phyloP scores from a whole-genome alignment of 768 basidiomycete species.

The Lactarius psammicola region DNA sequence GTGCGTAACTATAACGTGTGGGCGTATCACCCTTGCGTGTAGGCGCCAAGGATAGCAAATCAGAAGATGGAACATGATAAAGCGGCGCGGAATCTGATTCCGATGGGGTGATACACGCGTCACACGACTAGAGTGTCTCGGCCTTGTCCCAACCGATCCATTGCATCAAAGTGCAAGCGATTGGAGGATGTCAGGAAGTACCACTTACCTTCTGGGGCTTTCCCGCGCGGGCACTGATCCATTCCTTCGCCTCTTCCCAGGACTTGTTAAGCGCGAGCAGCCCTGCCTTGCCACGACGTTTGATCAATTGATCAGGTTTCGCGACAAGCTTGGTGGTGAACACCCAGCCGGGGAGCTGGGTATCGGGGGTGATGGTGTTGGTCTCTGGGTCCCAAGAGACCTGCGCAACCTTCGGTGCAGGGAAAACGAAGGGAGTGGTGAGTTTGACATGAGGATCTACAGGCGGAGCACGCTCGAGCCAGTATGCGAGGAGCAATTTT shows the following conservation, averaged over 20 bases:
- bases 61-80: constrained; percentile 12
- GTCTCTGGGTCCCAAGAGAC: constrained; percentile 78
- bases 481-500: constrained; percentile 96
- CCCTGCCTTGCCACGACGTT: constrained; percentile 98
- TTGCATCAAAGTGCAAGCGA: constrained; percentile 6
- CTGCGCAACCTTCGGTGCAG: constrained; percentile 79
- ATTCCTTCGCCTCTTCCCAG: constrained; percentile 82
- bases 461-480: constrained; percentile 87
- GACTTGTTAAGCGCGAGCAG: constrained; percentile 91
- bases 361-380: constrained; percentile 56
- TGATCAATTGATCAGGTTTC: constrained; percentile 98
- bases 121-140: constrained; percentile 13
- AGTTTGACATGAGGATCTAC: constrained; percentile 62
- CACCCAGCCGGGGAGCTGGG: constrained; percentile 73
- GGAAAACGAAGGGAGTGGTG: constrained; percentile 58
- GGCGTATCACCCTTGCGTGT: constrained; percentile 12
- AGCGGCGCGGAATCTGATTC: background rate
- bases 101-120: background rate
- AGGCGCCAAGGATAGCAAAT: constrained; percentile 6
- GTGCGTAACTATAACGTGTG: constrained; percentile 10
- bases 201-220: constrained; percentile 81
- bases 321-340: constrained; percentile 86
- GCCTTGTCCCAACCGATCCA: constrained; percentile 15
- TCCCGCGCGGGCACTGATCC: constrained; percentile 87
- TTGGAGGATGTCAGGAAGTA: constrained; percentile 2